Base-by-base conservation (phyloP, 331 rosid genomes). In the Acacia concinna region DNA sequence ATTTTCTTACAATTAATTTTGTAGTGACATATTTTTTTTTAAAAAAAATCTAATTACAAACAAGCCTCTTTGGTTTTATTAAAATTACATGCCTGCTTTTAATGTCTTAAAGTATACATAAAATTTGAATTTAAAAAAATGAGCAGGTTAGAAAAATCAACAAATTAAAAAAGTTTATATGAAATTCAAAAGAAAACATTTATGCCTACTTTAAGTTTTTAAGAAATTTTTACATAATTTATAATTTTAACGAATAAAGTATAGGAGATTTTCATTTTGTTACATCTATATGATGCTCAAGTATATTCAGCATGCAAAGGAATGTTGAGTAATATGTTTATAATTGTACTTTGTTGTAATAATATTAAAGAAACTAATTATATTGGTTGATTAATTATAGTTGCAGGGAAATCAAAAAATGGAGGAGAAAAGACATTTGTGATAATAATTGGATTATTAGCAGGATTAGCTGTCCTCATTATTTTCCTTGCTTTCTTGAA, bases 401-500 rank as follows among this genome's bases (percentile, higher is more conserved):
- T 56, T 10, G 84, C 89, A 92, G 97, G 83, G 3, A 85, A 90
- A 81, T 82, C 85, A 0, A 34, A 2, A 32, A 67, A 23, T n/a
- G 86, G 74, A 15, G 84, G 91, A 37, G 87, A 85, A 79, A 90
- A 85, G 86, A 90, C 87, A 84, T 92, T 92, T 79, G 96, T 92
- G 59, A 74, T 92, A 10, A 85, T 92, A 41, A 67, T 90, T 73
- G 97, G 97, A 47, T 79, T 86, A 79, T 77, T 92, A 76, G 92
- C 97, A 5, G 97, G 89, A 84, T 81, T 82, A 28, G 96, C 97
- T 17, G 78, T 92, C 23, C 84, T 92, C 34, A 76, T 92, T 38
- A 84, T 90, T 67, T 88, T 92, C 44, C 66, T 90, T 15, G 81
- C 91, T 27, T 92, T 92, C 86, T 6, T 90, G 4, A 85, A 82